Percentiles rank a stretch among this genome's conserved stretches.
These are phyloP conservation scores for Calonectria fujianensis DNA, from an alignment of 2,329 filamentous ascomycete species.

Conservation along the genomic window DNA sequence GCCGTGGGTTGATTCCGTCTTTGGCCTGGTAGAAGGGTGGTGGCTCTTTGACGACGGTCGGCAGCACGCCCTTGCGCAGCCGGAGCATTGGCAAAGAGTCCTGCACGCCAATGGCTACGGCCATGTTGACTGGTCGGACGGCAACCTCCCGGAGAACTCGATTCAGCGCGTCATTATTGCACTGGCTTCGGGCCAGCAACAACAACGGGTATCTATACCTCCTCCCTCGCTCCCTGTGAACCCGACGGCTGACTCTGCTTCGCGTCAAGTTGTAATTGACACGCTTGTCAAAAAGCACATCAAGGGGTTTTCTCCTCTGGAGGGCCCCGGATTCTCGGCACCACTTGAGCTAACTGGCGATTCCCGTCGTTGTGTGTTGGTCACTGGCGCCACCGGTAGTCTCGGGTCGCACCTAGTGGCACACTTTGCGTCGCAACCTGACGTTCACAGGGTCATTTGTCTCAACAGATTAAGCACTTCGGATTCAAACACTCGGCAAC, in stretches of 20 bases:
- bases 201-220: slow-evolving; percentile 11
- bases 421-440: not conserved
- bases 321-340: not conserved
- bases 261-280: slow-evolving; percentile 6
- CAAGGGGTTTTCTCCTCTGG: not conserved
- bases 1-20: slow-evolving; percentile 15
- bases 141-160: slow-evolving; percentile 15
- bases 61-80: not conserved
- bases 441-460: slow-evolving; percentile 8
- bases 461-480: slow-evolving; percentile 19
- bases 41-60: slow-evolving; percentile 38
- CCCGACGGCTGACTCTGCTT: slow-evolving; percentile 5
- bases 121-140: slow-evolving; percentile 39
- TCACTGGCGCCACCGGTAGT: slow-evolving; percentile 33
- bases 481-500: not conserved
- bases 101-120: not conserved
- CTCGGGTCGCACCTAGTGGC: slow-evolving; percentile 33
- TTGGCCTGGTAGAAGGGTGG: slow-evolving; percentile 35
- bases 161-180: slow-evolving; percentile 27
- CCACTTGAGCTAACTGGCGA: not conserved
- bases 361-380: not conserved
- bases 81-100: not conserved
- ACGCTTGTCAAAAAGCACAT: not conserved
- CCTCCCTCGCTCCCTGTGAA: slow-evolving; percentile 11
- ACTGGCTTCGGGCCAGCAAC: slow-evolving; percentile 4